Evolutionary conservation across 2,329 filamentous ascomycete species (phyloP).

Genomic region (Apiospora koreana): DNA sequence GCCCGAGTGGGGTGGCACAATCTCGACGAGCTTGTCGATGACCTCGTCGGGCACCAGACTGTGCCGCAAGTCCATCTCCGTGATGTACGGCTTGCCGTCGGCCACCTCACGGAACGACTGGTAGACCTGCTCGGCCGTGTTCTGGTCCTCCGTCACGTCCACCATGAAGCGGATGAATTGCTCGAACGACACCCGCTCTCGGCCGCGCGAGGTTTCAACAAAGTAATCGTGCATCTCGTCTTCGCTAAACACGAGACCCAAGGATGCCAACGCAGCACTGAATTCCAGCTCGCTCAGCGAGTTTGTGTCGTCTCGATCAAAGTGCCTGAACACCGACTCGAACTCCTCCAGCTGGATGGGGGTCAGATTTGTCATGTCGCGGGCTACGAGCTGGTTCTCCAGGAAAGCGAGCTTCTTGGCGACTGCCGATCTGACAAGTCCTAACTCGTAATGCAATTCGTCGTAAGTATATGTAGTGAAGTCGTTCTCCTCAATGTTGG

Average conservation of each 20-base stretch:
- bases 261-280: conserved; percentile 88
- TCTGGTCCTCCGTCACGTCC: conserved; percentile 97
- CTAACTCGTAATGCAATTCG: conserved; percentile 90
- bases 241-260: conserved; percentile 95
- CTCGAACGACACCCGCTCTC: conserved; percentile 87
- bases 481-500: conserved; percentile 99
- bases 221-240: conserved; percentile 98
- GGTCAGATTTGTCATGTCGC: conserved; percentile 98
- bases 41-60: conserved; percentile 95
- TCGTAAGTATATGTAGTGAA: conserved; percentile 99
- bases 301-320: conserved; percentile 91
- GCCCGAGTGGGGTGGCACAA: conserved; percentile 82
- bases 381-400: conserved; percentile 97
- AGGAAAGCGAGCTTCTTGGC: conserved; percentile 96
- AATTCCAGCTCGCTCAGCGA: conserved; percentile 92
- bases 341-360: conserved; percentile 98
- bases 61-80: conserved; percentile 93
- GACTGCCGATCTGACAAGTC: conserved; percentile 86
- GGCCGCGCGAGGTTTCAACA: conserved; percentile 77
- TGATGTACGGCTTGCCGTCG: conserved; percentile 98
- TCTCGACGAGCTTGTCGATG: conserved; percentile 86
- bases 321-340: conserved; percentile 96
- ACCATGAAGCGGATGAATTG: conserved; percentile 99
- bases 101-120: conserved; percentile 97
- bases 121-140: conserved; percentile 97